Evolutionary conservation across 2,329 filamentous ascomycete species (phyloP), one percentile per base, ranked within the genome.

Genomic region (Didymella pinodella): DNA sequence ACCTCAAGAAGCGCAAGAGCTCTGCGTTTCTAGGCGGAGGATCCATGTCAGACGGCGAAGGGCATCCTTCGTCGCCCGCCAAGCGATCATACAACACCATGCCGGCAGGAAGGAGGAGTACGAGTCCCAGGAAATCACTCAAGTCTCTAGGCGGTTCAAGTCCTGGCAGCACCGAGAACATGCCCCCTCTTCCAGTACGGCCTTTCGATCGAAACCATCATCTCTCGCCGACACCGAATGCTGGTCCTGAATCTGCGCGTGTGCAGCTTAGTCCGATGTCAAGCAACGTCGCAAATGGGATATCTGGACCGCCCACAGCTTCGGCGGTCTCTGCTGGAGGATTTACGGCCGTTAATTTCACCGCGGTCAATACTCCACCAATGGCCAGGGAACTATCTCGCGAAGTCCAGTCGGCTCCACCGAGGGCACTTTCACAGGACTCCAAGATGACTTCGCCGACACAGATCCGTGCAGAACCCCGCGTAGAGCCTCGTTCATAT

Each of bases 1-100:
- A 69, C 26, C 56, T 65, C 18, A 72, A 66, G 57, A 76, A 76
- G 64, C 69, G 73, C n/a, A 76, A 75, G 58, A 75, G 71, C 58
- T 68, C 69, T 32, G 67, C 66, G n/a, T 70, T 67, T 45, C 52
- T 67, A 32, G 51, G 47, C 14, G 41, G 32, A 18, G 50, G 47
- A 22, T 71, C 70, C 4, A 18, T 66, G 4, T 76, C 73, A 10
- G 73, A 76, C 46, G 71, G 71, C 8, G 73, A 75, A 31, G 73
- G 71, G 3, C 55, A 66, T 38, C 60, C 63, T 6, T 48, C 62
- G 10, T 65, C 70, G 16, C 68, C 69, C 41, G 63, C 64, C 12
- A 75, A 75, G 64, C 68, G 72, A 8, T 66, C 64, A 0, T 75
- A 75, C 47, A 67, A 63, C 48, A 71, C 71, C 1, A 60, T 75